phyloP scores from a whole-genome alignment of 805 yeast species.

The Wickerhamiella sorbophila region DNA sequence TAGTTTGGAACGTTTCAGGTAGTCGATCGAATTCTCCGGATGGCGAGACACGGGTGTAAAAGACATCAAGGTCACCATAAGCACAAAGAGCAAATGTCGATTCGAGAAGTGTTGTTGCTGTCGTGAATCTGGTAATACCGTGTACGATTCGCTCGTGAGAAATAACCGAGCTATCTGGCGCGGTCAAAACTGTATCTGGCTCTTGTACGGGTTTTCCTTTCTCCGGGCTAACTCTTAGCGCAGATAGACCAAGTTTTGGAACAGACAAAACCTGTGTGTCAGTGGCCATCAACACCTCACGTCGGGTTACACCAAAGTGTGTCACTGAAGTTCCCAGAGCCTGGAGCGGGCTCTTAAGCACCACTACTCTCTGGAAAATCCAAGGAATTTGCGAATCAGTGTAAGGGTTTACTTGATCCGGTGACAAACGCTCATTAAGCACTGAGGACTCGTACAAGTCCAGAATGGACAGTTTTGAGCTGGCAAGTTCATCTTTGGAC shows the following conservation, averaged over 20 bases:
- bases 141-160: slow-evolving; percentile 37
- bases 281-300: slow-evolving; percentile 47
- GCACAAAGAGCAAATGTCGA: slow-evolving; percentile 61
- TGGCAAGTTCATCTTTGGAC: slow-evolving; percentile 34
- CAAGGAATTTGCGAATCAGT: slow-evolving; percentile 31
- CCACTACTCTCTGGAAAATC: slow-evolving; percentile 40
- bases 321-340: slow-evolving; percentile 43
- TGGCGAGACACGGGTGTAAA: slow-evolving; percentile 66
- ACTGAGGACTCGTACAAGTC: slow-evolving; percentile 62
- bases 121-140: slow-evolving; percentile 26
- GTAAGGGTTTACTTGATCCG: slow-evolving; percentile 25
- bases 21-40: slow-evolving; percentile 72
- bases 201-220: slow-evolving; percentile 19
- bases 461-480: slow-evolving; percentile 48
- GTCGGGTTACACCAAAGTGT: slow-evolving; percentile 50
- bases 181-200: slow-evolving; percentile 36
- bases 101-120: slow-evolving; percentile 57
- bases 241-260: slow-evolving; percentile 57
- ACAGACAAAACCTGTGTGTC: slow-evolving; percentile 46
- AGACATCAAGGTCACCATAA: slow-evolving; percentile 51
- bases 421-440: slow-evolving; percentile 33
- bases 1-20: slow-evolving; percentile 50
- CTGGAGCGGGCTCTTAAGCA: slow-evolving; percentile 44
- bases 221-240: slow-evolving; percentile 34
- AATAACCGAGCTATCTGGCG: slow-evolving; percentile 43